Conservation (phyloP, 305 asterid genomes). For the Solanum chacoense region DNA sequence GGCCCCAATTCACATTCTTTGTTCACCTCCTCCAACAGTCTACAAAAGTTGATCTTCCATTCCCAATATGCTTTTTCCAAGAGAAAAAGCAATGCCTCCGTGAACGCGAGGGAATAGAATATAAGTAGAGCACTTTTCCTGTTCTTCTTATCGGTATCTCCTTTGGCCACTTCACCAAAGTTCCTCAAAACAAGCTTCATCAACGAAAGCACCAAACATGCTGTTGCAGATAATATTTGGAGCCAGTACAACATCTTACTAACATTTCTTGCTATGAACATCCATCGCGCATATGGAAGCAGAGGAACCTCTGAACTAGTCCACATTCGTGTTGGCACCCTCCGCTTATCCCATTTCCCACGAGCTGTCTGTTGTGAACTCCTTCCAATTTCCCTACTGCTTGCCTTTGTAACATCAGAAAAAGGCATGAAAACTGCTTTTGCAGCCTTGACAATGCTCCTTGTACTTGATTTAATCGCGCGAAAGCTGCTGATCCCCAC, state of each 20-base stretch:
- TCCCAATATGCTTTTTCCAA: conserved; percentile 93
- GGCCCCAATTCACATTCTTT: conserved; percentile 68
- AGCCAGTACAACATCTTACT: conserved; percentile 75
- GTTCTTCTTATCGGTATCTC: conserved; percentile 55
- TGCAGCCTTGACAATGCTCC: conserved; percentile 8
- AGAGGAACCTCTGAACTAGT: conserved; percentile 74
- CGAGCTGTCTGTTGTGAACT: neutral
- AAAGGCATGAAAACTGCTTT: conserved; percentile 19
- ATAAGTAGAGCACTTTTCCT: conserved; percentile 54
- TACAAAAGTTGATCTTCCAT: conserved; percentile 52
- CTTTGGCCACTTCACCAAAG: conserved; percentile 52
- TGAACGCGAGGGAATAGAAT: conserved; percentile 75
- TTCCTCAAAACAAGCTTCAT: conserved; percentile 49
- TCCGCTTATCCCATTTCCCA: conserved; percentile 22
- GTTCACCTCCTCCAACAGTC: conserved; percentile 48
- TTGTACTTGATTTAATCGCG: conserved; percentile 50
- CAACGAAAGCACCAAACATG: conserved; percentile 65
- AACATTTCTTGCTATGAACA: conserved; percentile 56
- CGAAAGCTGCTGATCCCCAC: conserved; percentile 69
- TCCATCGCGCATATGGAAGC: conserved; percentile 61
- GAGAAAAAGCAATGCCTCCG: conserved; percentile 79
- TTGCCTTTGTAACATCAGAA: conserved; percentile 3
- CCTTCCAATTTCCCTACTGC: conserved; percentile 26
- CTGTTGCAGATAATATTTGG: conserved; percentile 64
- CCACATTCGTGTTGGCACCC: conserved; percentile 51